Evolutionary conservation across 139 green algal species (phyloP).

Genomic region (Haematococcus lacustris): DNA sequence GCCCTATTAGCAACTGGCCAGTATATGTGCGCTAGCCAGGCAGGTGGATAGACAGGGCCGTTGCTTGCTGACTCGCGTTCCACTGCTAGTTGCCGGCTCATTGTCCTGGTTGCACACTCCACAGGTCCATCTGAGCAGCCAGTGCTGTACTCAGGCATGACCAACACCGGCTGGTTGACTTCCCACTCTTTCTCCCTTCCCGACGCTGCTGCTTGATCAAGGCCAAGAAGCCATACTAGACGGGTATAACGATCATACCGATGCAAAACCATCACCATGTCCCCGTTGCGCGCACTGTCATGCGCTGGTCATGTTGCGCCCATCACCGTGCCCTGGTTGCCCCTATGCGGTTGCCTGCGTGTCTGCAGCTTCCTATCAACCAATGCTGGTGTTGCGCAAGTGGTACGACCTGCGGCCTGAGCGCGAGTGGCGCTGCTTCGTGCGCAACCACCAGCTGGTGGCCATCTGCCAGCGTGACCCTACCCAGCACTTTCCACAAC

Average conservation of each 20-base stretch:
- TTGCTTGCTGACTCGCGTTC: too few species aligned
- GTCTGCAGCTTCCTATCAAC: too few species aligned
- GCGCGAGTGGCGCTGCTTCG: constrained; percentile 91
- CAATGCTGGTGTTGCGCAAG: constrained; percentile 64
- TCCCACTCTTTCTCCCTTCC: neutral
- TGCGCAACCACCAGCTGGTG: constrained; percentile 40
- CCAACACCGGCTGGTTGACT: neutral
- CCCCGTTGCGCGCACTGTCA: constrained; percentile 3
- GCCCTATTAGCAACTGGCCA: too few species aligned
- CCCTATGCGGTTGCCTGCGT: too few species aligned
- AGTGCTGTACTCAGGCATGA: neutral
- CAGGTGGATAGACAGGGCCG: too few species aligned
- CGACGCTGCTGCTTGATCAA: neutral
- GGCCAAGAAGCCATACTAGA: too few species aligned
- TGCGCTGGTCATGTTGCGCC: too few species aligned
- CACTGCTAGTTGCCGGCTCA: too few species aligned
- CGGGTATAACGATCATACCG: too few species aligned
- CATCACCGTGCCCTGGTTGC: too few species aligned
- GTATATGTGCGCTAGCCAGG: too few species aligned
- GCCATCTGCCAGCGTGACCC: constrained; percentile 75
- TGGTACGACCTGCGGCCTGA: constrained; percentile 71
- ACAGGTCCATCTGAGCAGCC: neutral
- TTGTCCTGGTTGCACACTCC: too few species aligned
- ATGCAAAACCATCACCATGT: neutral
- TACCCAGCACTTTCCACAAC: constrained; percentile 52